These are phyloP conservation scores for Coemansia sp. DNA, from an alignment of 192 early-diverging fungal species.

Conservation along the genomic window DNA sequence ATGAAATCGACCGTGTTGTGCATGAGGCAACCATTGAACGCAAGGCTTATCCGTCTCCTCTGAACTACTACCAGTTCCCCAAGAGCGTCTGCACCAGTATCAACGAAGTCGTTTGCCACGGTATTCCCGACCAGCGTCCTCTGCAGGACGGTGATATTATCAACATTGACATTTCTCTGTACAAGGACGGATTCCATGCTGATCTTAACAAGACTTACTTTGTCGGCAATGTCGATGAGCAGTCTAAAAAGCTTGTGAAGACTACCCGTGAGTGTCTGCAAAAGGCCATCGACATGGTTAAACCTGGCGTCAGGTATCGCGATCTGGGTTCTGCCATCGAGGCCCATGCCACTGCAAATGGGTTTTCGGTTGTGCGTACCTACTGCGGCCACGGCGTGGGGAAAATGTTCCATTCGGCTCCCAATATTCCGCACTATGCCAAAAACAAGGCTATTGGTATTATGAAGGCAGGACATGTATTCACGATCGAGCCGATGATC, in stretches of 20 bases:
- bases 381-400: conserved; percentile 94
- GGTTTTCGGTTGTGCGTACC: conserved; percentile 89
- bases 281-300: conserved; percentile 88
- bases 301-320: conserved; percentile 89
- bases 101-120: conserved; percentile 97
- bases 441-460: conserved; percentile 95
- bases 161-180: conserved; percentile 91
- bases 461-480: conserved; percentile 93
- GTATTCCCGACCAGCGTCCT: conserved; percentile 92
- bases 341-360: conserved; percentile 77
- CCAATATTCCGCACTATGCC: conserved; percentile 93
- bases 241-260: conserved; percentile 72
- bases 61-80: conserved; percentile 96
- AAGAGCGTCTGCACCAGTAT: conserved; percentile 93
- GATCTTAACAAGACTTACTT: conserved; percentile 93
- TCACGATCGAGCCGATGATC: conserved; percentile 99
- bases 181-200: conserved; percentile 91
- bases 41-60: conserved; percentile 90
- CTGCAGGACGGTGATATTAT: conserved; percentile 95
- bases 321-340: conserved; percentile 92
- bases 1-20: conserved; percentile 93
- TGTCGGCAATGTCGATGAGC: conserved; percentile 86
- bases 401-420: conserved; percentile 85
- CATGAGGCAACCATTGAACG: conserved; percentile 94
- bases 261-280: conserved; percentile 86